Base-by-base conservation (phyloP, 192 early-diverging fungal species). In the Podila epigama region DNA sequence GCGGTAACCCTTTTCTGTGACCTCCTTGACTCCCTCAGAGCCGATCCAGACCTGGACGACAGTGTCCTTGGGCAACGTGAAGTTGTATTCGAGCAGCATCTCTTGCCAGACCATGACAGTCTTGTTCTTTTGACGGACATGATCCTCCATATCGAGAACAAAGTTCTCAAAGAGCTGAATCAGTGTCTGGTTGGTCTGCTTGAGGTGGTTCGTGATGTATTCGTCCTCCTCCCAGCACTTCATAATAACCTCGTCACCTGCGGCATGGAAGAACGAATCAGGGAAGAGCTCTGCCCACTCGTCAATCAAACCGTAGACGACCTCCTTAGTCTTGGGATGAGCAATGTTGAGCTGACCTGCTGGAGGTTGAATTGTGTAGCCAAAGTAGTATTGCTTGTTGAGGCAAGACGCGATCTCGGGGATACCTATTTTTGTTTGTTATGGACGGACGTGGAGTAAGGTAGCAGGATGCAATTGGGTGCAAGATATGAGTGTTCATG, bases 321-420 rank as follows among this genome's bases (percentile, higher is more conserved):
- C 67, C n/a, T 65, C 66, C 34, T 81, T 77, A 42, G 83, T 87
- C 57, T 80, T 63, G 52, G 71, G 52, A 34, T 70, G 75, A 16
- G 84, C 67, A 52, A 83, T 69, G 58, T 89, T 81, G 37, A 89
- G 53, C 65, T 88, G 88, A 15, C 87, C 87, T 35, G 80, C 83
- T 5, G 87, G 87, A n/a, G 87, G 86, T 58, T 85, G 60, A 42
- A 77, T 40, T 1, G 73, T 70, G 52, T 63, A 77, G 55, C 73
- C 73, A 51, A 51, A 42, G 68, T 59, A 63, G 15, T 69, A 71
- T 42, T 67, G 83, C 15, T 18, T 29, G 44, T 62, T 80, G 39
- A 58, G 50, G 60, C 60, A 83, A 18, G 58, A 58, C 13, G 48
- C 75, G 53, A 78, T 78, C 51, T 78, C 75, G 4, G 75, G 75